Base-by-base conservation (phyloP, 2,329 filamentous ascomycete genomes). In the Mycogone perniciosa region DNA sequence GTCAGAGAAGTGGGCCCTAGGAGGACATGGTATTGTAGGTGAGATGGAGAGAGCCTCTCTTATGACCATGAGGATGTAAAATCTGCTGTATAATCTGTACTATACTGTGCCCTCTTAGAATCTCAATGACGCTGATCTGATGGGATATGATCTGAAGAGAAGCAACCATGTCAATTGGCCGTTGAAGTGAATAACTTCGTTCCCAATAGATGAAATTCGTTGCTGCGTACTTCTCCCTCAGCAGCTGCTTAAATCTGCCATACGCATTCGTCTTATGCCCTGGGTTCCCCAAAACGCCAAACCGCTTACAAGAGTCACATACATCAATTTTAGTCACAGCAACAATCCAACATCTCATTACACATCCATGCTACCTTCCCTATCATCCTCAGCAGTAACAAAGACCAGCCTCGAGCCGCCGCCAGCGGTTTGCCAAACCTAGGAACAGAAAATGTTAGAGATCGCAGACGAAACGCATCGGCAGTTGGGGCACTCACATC, bases 1-100 rank as follows among this genome's bases (percentile, higher is more conserved):
- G 34, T 76, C 79, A 26, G 87, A 95, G 76, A 88, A 89, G 72
- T 95, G 91, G 90, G 84, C 83, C 44, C 65, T 96, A 59, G 82
- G 84, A 44, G 89, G 89, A 26, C 83, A 86, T 61, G 91, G 91
- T 11, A 80, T 92, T 46, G 76, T 96, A 42, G 90, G 89, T 6
- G 89, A 96, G 76, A 78, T 96, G 72, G 89, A 95, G 73, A 82
- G 84, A 62, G 79, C 81, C 4, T 64, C 74, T 39, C 62, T 82
- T 60, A 67, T 75, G 65, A 76, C 68, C 39, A 65, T 77, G 71
- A 71, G 70, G 58, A 60, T 74, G 61, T 76, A 64, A 67, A 11
- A 46, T 11, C 9, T 29, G 1, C 33, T 33, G 55, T 64, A 61
- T 61, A 56, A 52, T 31, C 31, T 65, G 61, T 64, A 63, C 54